Evolutionary conservation across 2,329 filamentous ascomycete species (phyloP).

Genomic region (Trichoderma sp.): DNA sequence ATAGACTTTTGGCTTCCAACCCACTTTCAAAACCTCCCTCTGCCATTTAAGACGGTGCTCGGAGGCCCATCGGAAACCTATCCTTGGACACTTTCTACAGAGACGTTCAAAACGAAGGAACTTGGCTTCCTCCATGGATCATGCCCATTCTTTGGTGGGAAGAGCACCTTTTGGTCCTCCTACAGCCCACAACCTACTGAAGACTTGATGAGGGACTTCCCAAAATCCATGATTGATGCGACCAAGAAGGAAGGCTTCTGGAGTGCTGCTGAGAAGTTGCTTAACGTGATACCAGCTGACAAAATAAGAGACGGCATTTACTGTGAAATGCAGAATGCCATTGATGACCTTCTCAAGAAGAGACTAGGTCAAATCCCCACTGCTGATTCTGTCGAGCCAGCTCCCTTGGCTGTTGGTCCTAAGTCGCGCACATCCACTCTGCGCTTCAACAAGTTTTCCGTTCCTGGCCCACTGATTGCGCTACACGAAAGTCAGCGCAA

Average conservation of each 20-base stretch:
- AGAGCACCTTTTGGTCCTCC: neutral
- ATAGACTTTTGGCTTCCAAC: neutral
- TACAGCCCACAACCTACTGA: neutral
- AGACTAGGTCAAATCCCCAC: neutral
- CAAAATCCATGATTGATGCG: neutral
- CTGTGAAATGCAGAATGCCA: neutral
- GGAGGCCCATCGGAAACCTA: neutral
- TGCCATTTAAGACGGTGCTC: neutral
- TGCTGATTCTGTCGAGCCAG: neutral
- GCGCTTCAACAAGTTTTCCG: neutral
- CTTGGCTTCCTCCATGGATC: neutral
- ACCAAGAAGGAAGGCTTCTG: neutral
- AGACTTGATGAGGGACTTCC: neutral
- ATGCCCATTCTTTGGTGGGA: neutral
- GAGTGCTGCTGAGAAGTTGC: neutral
- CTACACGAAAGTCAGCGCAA: neutral
- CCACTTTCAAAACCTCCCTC: neutral
- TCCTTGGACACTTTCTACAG: neutral
- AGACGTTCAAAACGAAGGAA: neutral
- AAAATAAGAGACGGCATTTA: neutral
- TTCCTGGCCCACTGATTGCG: neutral
- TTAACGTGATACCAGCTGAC: neutral
- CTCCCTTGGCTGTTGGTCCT: neutral
- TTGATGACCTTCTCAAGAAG: neutral
- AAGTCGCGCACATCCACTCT: neutral